Base-by-base conservation (phyloP, 129 eudicot genomes). In the Chrysanthemum seticuspe region DNA sequence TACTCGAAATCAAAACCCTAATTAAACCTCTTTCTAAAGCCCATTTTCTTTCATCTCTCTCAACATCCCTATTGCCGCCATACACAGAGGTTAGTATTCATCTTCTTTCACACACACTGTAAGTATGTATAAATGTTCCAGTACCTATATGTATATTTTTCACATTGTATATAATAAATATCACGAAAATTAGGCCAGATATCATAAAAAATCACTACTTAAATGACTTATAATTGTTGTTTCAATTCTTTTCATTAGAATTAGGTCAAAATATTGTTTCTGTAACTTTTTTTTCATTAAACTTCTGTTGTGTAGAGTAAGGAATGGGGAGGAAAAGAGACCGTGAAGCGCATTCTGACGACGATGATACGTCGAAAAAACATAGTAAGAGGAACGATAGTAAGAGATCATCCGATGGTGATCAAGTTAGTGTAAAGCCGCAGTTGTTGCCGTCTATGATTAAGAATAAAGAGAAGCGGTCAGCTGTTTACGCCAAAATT, bases 391-490 rank as follows among this genome's bases (percentile, higher is more conserved):
- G 53, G 18, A 21, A 12, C 4, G 80, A 76, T 4, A 31, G 36
- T 31, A 31, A 40, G 10, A 40, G 47, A 7, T 5, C 47, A 1
- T 5, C 10, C 19, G 65, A 65, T 68, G 49, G 58, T 74, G 78
- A 63, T 51, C 52, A 63, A 50, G 40, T 36, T 25, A 63, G 10
- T 45, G 82, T 13, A 57, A 78, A 70, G 53, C 84, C 83, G 53
- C 69, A 68, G 62, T 19, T 83, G 78, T 80, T 80, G 25, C 96
- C 98, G 0, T 93, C 98, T 0, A 85, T 77, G 85, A 90, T 93
- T 13, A 93, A 93, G 77, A 93, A 93, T 80, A 93, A 93, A 78
- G 96, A 84, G 47, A 90, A 86, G 74, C 82, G 98, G 34, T 72
- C 91, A 2, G 92, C 86, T 1, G 76, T 89, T 34, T 90, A 90